Evolutionary conservation across 495 filamentous ascomycete genomes (phyloP), one percentile per base, ranked within the genome.

Genomic region (Penicillium coprophilum): DNA sequence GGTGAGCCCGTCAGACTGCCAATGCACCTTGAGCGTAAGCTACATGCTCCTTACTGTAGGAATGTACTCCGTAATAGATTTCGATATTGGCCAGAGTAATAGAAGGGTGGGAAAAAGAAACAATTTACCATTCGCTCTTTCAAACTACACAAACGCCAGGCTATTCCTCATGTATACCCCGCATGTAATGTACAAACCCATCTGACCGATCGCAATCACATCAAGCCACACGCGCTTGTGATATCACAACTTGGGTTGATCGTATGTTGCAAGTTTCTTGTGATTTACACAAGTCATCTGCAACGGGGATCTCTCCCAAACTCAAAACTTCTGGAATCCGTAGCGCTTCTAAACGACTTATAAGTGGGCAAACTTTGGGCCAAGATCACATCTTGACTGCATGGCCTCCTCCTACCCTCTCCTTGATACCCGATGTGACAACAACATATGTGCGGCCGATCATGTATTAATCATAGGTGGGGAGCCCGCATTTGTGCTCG

Each of bases 361-460:
- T 52, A 21, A 64, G 50, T 64, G 61, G 61, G 48, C 7, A 27
- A 44, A 17, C 12, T 23, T 36, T 28, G 30, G 17, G 28, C 40
- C n/a, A 30, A 40, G 19, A 23, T 19, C 31, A 48, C 36, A 36
- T 41, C 39, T 34, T 27, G 24, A 49, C 39, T 44, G 1, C 31
- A 6, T 19, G 15, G 32, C 32, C 32, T 11, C 56, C 38, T 43
- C 56, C 56, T 46, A 51, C 60, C 57, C 30, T 41, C 46, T 34
- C 10, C 13, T 21, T 38, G 19, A 27, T 17, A 36, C 13, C 24
- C 38, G 47, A 56, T 50, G 55, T 51, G 39, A 53, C 63, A n/a
- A n/a, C n/a, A n/a, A n/a, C n/a, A n/a, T 53, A 65, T 60, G 59
- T 56, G 38, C 57, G 57, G 63, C 50, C 52, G 58, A 64, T 64